Base-by-base conservation (phyloP, 495 filamentous ascomycete species). In the Clohesyomyces aquaticus region DNA sequence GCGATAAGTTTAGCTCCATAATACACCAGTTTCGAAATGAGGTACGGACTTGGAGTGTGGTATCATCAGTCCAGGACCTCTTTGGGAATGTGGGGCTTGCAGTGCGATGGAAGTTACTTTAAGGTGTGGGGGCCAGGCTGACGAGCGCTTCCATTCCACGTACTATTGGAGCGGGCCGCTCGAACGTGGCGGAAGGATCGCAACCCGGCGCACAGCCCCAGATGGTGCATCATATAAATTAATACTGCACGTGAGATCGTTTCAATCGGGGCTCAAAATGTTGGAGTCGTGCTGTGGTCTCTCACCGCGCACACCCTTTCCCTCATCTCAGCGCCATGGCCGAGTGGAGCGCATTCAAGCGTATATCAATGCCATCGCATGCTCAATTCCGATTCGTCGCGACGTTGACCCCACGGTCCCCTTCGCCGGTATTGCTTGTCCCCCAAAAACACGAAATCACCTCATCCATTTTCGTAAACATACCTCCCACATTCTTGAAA, bases 401-500 rank as follows among this genome's bases (percentile, higher is more conserved):
- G n/a, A n/a, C n/a, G n/a, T n/a, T n/a, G n/a, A n/a, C n/a, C n/a
- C n/a, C n/a, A n/a, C n/a, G n/a, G n/a, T n/a, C n/a, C n/a, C n/a
- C n/a, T n/a, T n/a, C n/a, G n/a, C n/a, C n/a, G n/a, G n/a, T n/a
- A n/a, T n/a, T n/a, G n/a, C n/a, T n/a, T n/a, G n/a, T n/a, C n/a
- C n/a, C n/a, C n/a, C n/a, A n/a, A n/a, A n/a, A n/a, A n/a, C n/a
- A n/a, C n/a, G n/a, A n/a, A 49, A 49, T 22, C 6, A 49, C 46
- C 46, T 49, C 46, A 16, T 49, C 46, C 18, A 49, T 11, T 22
- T 25, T 49, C 21, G 23, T 49, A 25, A 49, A 49, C 18, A 49
- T 8, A 22, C 27, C 46, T 49, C 27, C 21, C 3, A 19, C 46
- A 25, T 49, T 49, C 6, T 49, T n/a, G n/a, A n/a, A n/a, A n/a